Percentiles rank a stretch among this genome's conserved stretches.
phyloP scores from a whole-genome alignment of 805 yeast species.

The Ogataea salicorniae region DNA sequence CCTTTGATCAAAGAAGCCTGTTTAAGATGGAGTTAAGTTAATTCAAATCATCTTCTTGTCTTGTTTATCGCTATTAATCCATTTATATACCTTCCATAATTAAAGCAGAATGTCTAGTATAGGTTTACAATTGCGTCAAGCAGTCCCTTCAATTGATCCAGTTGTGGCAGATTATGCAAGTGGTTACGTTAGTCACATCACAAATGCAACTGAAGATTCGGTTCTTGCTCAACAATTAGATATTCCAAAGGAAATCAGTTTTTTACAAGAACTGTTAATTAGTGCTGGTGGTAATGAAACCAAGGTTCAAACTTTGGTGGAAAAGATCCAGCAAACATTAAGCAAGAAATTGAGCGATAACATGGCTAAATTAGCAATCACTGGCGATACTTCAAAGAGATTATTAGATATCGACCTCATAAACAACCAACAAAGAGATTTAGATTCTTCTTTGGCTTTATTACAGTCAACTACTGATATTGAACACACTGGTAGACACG shows the following conservation, averaged over 20 bases:
- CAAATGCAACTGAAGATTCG: constrained; percentile 73
- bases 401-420: constrained; percentile 73
- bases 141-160: constrained; percentile 81
- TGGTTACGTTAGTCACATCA: constrained; percentile 82
- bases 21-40: too few relatives aligned
- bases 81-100: background rate
- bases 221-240: constrained; percentile 72
- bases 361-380: constrained; percentile 66
- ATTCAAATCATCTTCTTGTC: too few relatives aligned
- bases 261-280: constrained; percentile 56
- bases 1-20: too few relatives aligned
- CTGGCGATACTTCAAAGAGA: constrained; percentile 86
- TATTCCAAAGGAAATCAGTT: constrained; percentile 60
- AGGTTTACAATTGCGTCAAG: constrained; percentile 66
- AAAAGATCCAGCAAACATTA: constrained; percentile 43
- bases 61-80: too few relatives aligned
- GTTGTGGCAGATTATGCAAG: constrained; percentile 85
- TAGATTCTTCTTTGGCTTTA: constrained; percentile 68
- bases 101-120: constrained; percentile 27
- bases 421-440: constrained; percentile 65
- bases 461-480: constrained; percentile 78
- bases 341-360: constrained; percentile 55
- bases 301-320: constrained; percentile 47
- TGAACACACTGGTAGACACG: constrained; percentile 85
- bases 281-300: constrained; percentile 78